Evolutionary conservation across 2,329 filamentous ascomycete genomes (phyloP), one percentile per base, ranked within the genome.

Genomic region (Penicillium sp.): DNA sequence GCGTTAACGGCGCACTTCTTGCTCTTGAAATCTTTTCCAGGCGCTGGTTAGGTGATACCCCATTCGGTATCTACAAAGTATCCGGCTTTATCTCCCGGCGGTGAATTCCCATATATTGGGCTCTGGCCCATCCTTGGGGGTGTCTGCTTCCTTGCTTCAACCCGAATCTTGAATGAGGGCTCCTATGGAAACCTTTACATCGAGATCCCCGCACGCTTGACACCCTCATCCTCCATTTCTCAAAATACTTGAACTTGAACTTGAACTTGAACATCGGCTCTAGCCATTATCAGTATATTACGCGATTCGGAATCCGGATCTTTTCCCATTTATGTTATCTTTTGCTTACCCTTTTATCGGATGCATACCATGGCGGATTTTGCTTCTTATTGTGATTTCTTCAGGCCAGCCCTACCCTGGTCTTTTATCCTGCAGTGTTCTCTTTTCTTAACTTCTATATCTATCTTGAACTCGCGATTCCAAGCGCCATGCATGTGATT

Each of bases 1-100:
- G 61, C 54, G 61, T 63, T 62, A 15, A 52, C 32, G 58, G 62
- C 49, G 58, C 47, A 49, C 39, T 13, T 43, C 34, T 58, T 52
- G 29, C 29, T 44, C 34, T 51, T 48, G 52, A 43, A 49, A 39
- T 55, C 57, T 58, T 52, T 54, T 26, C 51, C 55, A 50, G 55
- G 59, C 55, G 55, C 57, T 54, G 48, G 41, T 55, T 55, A 46
- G 23, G 48, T 49, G 55, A 55, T 51, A 51, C 46, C 42, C 60
- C 47, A 36, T 21, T 46, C 43, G 57, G 46, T 56, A 54, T 57
- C 46, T 48, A 46, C 43, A 47, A 40, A 47, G 52, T 46, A 56
- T 55, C 32, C 52, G 24, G 26, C 48, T 48, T 49, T 44, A 34
- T 51, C 26, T 9, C 24, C 26, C 36, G 21, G 24, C 21, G 21